These are phyloP conservation scores for Chlamydomonas sp. DNA, from an alignment of 139 green algal genomes.

Conservation along the genomic window DNA sequence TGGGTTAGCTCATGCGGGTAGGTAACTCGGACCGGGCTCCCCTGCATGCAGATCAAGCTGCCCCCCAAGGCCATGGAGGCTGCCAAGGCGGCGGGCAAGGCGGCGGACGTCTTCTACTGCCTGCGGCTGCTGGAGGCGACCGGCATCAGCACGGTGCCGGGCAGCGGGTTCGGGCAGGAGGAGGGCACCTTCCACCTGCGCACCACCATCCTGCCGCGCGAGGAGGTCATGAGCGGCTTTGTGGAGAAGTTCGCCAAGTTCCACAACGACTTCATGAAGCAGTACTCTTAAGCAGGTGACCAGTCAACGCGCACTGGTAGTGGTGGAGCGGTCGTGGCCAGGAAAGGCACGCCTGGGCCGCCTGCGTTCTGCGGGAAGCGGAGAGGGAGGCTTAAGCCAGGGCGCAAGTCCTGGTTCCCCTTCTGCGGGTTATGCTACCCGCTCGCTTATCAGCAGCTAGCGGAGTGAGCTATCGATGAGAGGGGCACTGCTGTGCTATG, in stretches of 20 bases:
- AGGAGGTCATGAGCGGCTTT: slow-evolving; percentile 85
- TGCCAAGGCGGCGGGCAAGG: slow-evolving; percentile 78
- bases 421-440: no score
- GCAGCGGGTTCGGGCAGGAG: slow-evolving; percentile 83
- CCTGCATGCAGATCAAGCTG: slow-evolving; percentile 51
- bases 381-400: no score
- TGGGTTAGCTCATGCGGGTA: no score
- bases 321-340: no score
- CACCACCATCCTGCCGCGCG: slow-evolving; percentile 94
- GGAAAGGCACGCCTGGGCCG: no score
- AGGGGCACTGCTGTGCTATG: no score
- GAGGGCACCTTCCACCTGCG: slow-evolving; percentile 94
- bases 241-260: slow-evolving; percentile 82
- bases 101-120: slow-evolving; percentile 91
- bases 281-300: slow-evolving; percentile 38
- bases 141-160: slow-evolving; percentile 88
- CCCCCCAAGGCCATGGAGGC: slow-evolving; percentile 74
- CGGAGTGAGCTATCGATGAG: no score
- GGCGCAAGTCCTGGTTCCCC: no score
- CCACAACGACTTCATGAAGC: slow-evolving; percentile 73
- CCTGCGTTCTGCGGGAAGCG: no score
- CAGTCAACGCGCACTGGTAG: not conserved
- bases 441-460: no score
- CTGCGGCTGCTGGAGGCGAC: slow-evolving; percentile 86
- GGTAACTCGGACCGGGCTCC: not conserved